Evolutionary conservation across 495 filamentous ascomycete genomes (phyloP), one percentile per base, ranked within the genome.

Genomic region (Amniculicola lignicola): DNA sequence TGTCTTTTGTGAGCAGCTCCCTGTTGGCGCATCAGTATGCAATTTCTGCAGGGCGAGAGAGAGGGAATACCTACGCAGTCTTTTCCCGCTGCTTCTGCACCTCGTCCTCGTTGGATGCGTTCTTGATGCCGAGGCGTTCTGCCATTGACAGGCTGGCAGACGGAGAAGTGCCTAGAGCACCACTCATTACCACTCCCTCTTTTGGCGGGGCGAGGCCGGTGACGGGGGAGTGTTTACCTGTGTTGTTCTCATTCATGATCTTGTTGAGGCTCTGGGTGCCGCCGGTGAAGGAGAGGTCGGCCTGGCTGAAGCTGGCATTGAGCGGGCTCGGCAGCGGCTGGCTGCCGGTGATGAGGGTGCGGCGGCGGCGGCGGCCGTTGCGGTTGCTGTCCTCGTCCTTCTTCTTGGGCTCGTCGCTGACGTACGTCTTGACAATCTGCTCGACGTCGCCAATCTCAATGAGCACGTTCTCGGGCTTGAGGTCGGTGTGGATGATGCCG

Each of bases 391-490:
- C 89, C 69, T 83, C 83, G 37, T 75, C 73, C 48, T 84, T 83
- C 59, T 80, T 80, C 60, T 81, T 80, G 3, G 75, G 69, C 56
- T 93, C 87, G 49, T 84, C 89, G 74, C 95, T 89, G 16, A 98
- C 94, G 62, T 95, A 91, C 19, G 88, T 87, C 74, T 95, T 88
- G 35, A 98, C 93, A 50, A 96, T 97, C 70, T 86, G 79, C 75
- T 99, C 94, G 35, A 99, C 93, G 62, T 99, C 93, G 39, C 94
- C 93, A 65, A 99, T 96, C 77, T 99, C 93, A 69, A 99, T 97
- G 64, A 98, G 75, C 24, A 98, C 93, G 69, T 98, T 98, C 66
- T 98, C 93, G 33, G 93, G 93, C 70, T 98, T 98, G 58, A 98
- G 72, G 71, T 98, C 93, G 4, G 93, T 98, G 72, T 98, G 93